A percentile compares a stretch with the other conserved stretches of the same genome.
These are phyloP conservation scores for Trichoderma sp. DNA, from an alignment of 2,329 filamentous ascomycete genomes.

Conservation along the genomic window DNA sequence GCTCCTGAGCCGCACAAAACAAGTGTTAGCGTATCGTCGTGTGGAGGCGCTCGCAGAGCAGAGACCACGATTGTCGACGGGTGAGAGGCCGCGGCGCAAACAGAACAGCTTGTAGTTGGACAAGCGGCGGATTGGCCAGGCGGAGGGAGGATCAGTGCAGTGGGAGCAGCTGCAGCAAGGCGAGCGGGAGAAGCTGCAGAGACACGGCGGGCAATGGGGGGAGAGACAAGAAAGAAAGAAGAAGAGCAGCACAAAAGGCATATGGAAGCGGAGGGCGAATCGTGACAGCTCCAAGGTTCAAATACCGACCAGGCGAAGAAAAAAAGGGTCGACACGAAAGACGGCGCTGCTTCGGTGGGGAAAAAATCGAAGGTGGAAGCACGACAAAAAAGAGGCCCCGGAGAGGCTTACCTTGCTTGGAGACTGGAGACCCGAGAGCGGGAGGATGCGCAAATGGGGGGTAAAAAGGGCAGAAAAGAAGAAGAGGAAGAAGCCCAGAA, in stretches of 20 bases:
- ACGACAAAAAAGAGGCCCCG: slow-evolving; percentile 27
- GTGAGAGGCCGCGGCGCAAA: slow-evolving; percentile 15
- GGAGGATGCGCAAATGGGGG: not conserved
- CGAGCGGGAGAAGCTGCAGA: slow-evolving; percentile 14
- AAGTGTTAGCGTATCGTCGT: slow-evolving; percentile 28
- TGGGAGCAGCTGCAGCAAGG: slow-evolving; percentile 13
- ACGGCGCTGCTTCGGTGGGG: slow-evolving; percentile 26
- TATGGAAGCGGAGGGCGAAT: slow-evolving; percentile 6
- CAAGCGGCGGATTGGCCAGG: slow-evolving; percentile 30
- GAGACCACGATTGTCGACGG: slow-evolving; percentile 15
- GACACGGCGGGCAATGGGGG: not conserved
- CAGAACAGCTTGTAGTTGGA: not conserved
- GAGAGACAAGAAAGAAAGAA: slow-evolving; percentile 2
- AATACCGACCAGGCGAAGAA: slow-evolving; percentile 12
- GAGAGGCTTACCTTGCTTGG: slow-evolving; percentile 37
- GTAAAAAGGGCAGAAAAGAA: slow-evolving; percentile 20
- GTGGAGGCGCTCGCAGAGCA: slow-evolving; percentile 25
- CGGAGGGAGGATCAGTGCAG: slow-evolving; percentile 6
- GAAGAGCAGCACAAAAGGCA: not conserved
- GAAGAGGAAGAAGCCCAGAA: not conserved
- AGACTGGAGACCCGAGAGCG: not conserved
- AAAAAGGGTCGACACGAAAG: slow-evolving; percentile 20
- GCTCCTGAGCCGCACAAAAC: slow-evolving; percentile 27
- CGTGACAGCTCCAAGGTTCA: slow-evolving; percentile 14
- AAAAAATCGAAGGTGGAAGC: slow-evolving; percentile 1